A percentile compares a stretch with the other conserved stretches of the same genome.
phyloP scores from a whole-genome alignment of 495 filamentous ascomycete genomes.

The Oidiodendron maius region DNA sequence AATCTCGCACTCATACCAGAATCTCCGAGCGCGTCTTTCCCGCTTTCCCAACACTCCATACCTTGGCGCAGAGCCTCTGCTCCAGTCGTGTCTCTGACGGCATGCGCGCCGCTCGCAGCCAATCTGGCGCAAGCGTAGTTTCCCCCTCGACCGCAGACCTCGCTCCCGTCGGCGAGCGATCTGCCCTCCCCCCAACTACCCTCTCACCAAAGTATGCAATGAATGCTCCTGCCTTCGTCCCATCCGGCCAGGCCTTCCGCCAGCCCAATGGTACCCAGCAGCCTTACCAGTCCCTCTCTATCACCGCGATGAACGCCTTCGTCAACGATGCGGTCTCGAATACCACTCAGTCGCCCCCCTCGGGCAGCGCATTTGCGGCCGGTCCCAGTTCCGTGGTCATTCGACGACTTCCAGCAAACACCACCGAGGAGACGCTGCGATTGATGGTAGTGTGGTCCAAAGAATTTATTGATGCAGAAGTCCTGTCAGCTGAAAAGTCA shows the following conservation, averaged over 20 bases:
- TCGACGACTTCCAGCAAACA: slow-evolving; percentile 70
- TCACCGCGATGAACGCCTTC: slow-evolving; percentile 23
- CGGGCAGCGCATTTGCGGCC: slow-evolving; percentile 10
- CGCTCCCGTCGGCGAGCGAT: background rate
- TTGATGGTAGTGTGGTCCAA: slow-evolving; percentile 84
- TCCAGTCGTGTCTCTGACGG: slow-evolving; percentile 10
- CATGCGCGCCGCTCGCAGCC: slow-evolving; percentile 15
- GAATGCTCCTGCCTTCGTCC: slow-evolving; percentile 21
- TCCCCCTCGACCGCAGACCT: slow-evolving; percentile 1
- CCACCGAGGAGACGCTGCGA: slow-evolving; percentile 63
- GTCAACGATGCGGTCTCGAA: slow-evolving; percentile 13
- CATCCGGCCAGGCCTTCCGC: slow-evolving; percentile 20
- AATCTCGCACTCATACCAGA: background rate
- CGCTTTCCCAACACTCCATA: background rate
- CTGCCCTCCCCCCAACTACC: slow-evolving; percentile 13
- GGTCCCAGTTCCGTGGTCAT: slow-evolving; percentile 41
- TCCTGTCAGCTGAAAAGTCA: slow-evolving; percentile 57
- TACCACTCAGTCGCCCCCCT: slow-evolving; percentile 10
- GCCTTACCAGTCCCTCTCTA: slow-evolving; percentile 20
- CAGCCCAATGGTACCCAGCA: slow-evolving; percentile 18
- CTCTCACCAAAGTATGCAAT: slow-evolving; percentile 21
- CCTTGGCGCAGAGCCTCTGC: background rate
- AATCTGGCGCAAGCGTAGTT: slow-evolving; percentile 9
- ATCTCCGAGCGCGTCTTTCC: background rate
- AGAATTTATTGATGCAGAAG: slow-evolving; percentile 68